Evolutionary conservation across 495 filamentous ascomycete genomes (phyloP).

Genomic region (Poronia punctata): DNA sequence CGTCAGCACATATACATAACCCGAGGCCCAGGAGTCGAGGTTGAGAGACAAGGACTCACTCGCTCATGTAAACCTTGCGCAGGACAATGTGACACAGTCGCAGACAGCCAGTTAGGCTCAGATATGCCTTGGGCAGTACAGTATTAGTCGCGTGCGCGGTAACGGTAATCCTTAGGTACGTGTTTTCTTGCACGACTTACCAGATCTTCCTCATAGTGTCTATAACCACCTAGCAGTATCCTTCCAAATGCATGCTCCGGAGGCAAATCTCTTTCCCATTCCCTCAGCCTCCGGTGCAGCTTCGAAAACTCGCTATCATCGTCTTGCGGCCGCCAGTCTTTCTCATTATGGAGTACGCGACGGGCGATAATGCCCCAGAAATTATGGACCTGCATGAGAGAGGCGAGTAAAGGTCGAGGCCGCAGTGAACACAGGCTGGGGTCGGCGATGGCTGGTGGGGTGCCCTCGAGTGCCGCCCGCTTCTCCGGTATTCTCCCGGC

Average conservation of each 20-base stretch:
- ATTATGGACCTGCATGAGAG: slow-evolving; percentile 43
- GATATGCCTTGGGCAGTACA: slow-evolving; percentile 32
- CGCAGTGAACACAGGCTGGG: slow-evolving; percentile 32
- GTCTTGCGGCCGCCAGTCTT: slow-evolving; percentile 34
- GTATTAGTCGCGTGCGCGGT: slow-evolving; percentile 1
- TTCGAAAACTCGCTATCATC: slow-evolving; percentile 33
- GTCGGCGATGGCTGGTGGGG: slow-evolving; percentile 38
- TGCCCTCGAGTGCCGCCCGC: slow-evolving; percentile 45
- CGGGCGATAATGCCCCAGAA: slow-evolving; percentile 44
- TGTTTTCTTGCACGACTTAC: slow-evolving; percentile 21
- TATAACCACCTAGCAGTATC: slow-evolving; percentile 36
- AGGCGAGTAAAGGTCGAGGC: slow-evolving; percentile 41
- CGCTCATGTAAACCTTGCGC: slow-evolving; percentile 38
- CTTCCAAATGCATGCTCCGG: slow-evolving; percentile 37
- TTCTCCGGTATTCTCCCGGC: slow-evolving; percentile 33
- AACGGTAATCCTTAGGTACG: background rate
- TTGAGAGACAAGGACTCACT: slow-evolving; percentile 26
- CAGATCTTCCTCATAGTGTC: slow-evolving; percentile 35
- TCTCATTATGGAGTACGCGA: slow-evolving; percentile 32
- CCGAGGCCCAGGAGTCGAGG: background rate
- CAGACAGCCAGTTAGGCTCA: slow-evolving; percentile 41
- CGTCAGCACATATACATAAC: background rate
- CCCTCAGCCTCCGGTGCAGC: slow-evolving; percentile 28
- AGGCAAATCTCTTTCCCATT: slow-evolving; percentile 39
- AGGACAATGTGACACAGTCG: slow-evolving; percentile 46